phyloP scores from a whole-genome alignment of 2,329 filamentous ascomycete genomes.

The Aureobasidium leucospermi region DNA sequence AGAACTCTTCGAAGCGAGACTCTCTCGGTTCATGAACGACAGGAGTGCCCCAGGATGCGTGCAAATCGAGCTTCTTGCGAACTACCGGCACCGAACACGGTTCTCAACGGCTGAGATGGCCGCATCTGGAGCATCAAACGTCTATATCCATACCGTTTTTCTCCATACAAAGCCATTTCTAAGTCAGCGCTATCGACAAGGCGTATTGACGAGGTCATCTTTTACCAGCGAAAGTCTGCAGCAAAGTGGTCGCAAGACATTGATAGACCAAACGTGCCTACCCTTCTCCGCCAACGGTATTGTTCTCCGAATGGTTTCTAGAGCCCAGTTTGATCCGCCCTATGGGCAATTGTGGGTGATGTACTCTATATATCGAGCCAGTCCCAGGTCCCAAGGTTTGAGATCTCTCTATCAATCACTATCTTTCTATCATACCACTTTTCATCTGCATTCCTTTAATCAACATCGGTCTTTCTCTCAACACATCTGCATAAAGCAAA shows the following conservation, averaged over 20 bases:
- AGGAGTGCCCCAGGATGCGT: too few relatives aligned
- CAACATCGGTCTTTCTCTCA: background rate
- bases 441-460: background rate
- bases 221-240: background rate
- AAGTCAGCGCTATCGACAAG: conserved; percentile 6
- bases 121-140: conserved; percentile 7
- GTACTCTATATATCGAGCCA: background rate
- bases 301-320: background rate
- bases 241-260: background rate
- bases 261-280: background rate
- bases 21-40: too few relatives aligned
- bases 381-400: background rate
- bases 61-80: background rate
- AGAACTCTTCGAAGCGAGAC: too few relatives aligned
- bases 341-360: background rate
- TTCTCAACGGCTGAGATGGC: conserved; percentile 2
- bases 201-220: background rate
- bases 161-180: background rate
- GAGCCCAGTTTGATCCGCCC: background rate
- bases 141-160: conserved; percentile 4
- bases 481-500: background rate
- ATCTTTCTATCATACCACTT: background rate
- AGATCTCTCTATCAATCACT: background rate
- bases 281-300: background rate
- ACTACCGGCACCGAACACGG: background rate